Evolutionary conservation across 1,139 yeast genomes (phyloP).

Genomic region (Yamadazyma atlantica): DNA sequence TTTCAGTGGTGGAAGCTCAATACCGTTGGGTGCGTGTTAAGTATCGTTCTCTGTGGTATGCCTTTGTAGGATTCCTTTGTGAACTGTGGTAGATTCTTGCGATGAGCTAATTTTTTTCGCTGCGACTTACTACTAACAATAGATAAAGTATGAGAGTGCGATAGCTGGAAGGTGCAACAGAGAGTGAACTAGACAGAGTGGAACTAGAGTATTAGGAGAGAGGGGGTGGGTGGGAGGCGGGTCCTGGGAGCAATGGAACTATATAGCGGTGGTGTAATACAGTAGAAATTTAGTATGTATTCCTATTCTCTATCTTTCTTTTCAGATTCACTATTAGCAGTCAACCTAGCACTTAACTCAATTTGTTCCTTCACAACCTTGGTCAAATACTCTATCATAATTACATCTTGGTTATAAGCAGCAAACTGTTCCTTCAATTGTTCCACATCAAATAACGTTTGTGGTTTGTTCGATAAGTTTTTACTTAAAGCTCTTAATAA

Average conservation of each 20-base stretch:
- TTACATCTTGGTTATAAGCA: constrained; percentile 76
- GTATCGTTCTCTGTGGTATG: background rate
- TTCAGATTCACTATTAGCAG: constrained; percentile 40
- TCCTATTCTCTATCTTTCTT: constrained; percentile 20
- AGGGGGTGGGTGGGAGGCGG: too few species aligned
- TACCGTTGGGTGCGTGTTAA: too few species aligned
- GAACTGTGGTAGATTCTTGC: too few species aligned
- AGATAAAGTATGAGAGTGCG: too few species aligned
- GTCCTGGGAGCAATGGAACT: too few species aligned
- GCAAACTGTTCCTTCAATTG: constrained; percentile 63
- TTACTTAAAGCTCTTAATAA: constrained; percentile 70
- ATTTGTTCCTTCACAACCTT: constrained; percentile 85
- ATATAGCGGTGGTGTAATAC: too few species aligned
- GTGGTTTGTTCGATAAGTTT: constrained; percentile 61
- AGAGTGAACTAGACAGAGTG: too few species aligned
- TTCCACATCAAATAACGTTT: constrained; percentile 54
- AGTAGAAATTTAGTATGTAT: background rate
- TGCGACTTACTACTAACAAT: constrained; percentile 1
- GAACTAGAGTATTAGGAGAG: background rate
- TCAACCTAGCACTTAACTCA: constrained; percentile 74
- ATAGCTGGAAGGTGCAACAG: too few species aligned
- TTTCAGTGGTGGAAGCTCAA: background rate
- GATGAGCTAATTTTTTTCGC: background rate
- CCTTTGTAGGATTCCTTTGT: too few species aligned
- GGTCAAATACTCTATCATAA: constrained; percentile 81